Evolutionary conservation across 2,329 filamentous ascomycete species (phyloP).

Genomic region (Diaporthe ilicicola): DNA sequence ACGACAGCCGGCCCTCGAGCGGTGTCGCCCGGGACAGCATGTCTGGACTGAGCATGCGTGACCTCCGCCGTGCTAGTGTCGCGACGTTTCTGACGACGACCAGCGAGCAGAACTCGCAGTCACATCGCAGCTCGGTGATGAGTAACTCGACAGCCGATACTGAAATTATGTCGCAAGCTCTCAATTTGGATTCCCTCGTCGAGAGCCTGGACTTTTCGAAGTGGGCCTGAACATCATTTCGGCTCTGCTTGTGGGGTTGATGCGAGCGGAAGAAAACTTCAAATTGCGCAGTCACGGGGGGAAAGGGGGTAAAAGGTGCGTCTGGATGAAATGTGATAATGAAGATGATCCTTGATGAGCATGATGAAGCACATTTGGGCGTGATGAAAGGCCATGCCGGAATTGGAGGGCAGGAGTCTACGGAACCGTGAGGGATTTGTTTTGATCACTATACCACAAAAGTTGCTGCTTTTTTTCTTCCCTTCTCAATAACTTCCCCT

Average conservation of each 20-base stretch:
- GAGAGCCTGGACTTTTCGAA: constrained; percentile 60
- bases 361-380: neutral
- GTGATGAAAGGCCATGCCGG: neutral
- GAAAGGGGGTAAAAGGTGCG: neutral
- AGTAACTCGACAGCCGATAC: constrained; percentile 62
- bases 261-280: neutral
- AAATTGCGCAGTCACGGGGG: neutral
- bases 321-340: neutral
- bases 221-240: constrained; percentile 49
- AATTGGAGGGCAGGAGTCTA: constrained; percentile 34
- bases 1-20: constrained; percentile 51
- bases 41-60: constrained; percentile 48
- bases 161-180: constrained; percentile 52
- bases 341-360: constrained; percentile 20
- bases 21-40: constrained; percentile 67
- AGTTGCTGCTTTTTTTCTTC: constrained; percentile 40
- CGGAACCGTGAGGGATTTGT: constrained; percentile 31
- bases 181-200: constrained; percentile 49
- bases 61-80: constrained; percentile 68
- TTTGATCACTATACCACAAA: constrained; percentile 47
- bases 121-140: constrained; percentile 67
- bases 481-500: neutral
- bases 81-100: constrained; percentile 70
- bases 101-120: constrained; percentile 60
- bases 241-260: neutral